Evolutionary conservation across 1,284 basidiomycete genomes (phyloP), one percentile per base, ranked within the genome.

Genomic region (Salmacisia buchloeana): DNA sequence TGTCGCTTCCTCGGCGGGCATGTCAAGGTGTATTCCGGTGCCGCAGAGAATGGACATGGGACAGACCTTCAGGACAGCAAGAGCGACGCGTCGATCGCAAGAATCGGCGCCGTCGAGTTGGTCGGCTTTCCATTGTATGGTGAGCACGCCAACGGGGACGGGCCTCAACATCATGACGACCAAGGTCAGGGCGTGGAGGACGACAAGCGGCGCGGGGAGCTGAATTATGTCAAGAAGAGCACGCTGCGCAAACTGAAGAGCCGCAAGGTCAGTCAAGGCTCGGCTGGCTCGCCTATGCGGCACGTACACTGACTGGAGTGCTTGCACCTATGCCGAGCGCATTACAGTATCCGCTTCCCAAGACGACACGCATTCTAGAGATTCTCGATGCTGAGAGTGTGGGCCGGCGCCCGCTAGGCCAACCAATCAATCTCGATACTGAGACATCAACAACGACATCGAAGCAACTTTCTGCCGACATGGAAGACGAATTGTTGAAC

Each of bases 1-100:
- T 98, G 94, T 78, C 87, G 94, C 1, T 96, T 90, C 81, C 85
- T 96, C 2, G 88, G 89, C 12, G 87, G 85, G 0, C 94, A 97
- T 49, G 71, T 77, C n/a, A n/a, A n/a, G n/a, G 21, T n/a, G 38
- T 31, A n/a, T 46, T 13, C 23, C n/a, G n/a, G n/a, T n/a, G n/a
- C n/a, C n/a, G n/a, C n/a, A n/a, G n/a, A n/a, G n/a, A n/a, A n/a
- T n/a, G n/a, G n/a, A n/a, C n/a, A n/a, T n/a, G n/a, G n/a, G n/a
- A n/a, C n/a, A n/a, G n/a, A n/a, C n/a, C n/a, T n/a, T n/a, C n/a
- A n/a, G n/a, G n/a, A n/a, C n/a, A n/a, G n/a, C n/a, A n/a, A n/a
- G n/a, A n/a, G n/a, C n/a, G n/a, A n/a, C n/a, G n/a, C n/a, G n/a
- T n/a, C n/a, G n/a, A n/a, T n/a, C n/a, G n/a, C 38, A 12, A 15